A percentile compares a stretch with the other conserved stretches of the same genome.
Conservation (phyloP, 306 rosid species). For the Bauhinia variegata region DNA sequence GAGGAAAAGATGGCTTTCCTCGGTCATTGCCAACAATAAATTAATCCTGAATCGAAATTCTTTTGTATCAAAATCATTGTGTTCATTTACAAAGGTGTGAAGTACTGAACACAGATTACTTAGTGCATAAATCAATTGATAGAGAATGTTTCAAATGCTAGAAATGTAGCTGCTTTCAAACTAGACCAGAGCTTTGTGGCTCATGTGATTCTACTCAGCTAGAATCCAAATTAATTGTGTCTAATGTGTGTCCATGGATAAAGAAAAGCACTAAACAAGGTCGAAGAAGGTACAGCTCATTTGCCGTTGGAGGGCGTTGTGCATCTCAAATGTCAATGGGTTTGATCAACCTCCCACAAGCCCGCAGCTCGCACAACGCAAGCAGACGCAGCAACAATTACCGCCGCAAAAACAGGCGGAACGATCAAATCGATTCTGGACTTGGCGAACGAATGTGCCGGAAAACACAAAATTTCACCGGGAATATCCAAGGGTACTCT, state of each 20-base stretch:
- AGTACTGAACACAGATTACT: background rate
- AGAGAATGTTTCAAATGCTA: too few species aligned
- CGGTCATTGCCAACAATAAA: background rate
- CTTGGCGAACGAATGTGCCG: slow-evolving; percentile 51
- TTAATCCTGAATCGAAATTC: slow-evolving; percentile 19
- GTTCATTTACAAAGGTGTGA: slow-evolving; percentile 20
- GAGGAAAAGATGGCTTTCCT: too few species aligned
- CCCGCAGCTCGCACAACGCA: slow-evolving; percentile 56
- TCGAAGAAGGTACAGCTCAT: too few species aligned
- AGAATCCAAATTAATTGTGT: too few species aligned
- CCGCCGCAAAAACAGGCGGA: slow-evolving; percentile 72
- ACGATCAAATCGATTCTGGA: slow-evolving; percentile 58
- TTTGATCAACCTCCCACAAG: slow-evolving; percentile 53
- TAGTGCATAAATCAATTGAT: too few species aligned
- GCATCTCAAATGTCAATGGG: background rate
- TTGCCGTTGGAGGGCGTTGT: background rate
- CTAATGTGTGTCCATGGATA: too few species aligned
- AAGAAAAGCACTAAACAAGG: too few species aligned
- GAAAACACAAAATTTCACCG: slow-evolving; percentile 67
- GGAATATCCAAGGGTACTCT: slow-evolving; percentile 75
- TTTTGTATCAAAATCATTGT: background rate
- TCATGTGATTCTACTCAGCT: too few species aligned
- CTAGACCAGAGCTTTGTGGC: too few species aligned
- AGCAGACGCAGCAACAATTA: slow-evolving; percentile 66
- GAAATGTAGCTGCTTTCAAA: too few species aligned